Evolutionary conservation across 495 filamentous ascomycete species (phyloP), one percentile per base, ranked within the genome.

Genomic region (Mytilinidion resinicola): DNA sequence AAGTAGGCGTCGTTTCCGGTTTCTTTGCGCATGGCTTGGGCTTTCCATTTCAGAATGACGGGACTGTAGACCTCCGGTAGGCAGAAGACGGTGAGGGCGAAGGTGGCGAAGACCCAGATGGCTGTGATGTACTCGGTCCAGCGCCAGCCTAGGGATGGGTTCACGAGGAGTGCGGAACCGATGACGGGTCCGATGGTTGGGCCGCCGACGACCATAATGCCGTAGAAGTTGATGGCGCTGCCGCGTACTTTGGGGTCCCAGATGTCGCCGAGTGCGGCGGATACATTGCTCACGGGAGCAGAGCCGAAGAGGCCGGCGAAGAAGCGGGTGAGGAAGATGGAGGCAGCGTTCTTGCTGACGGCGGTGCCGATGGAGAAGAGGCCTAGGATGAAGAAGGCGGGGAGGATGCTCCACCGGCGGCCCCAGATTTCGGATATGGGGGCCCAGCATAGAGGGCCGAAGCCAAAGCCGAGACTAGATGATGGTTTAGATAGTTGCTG

Each of bases 181-280:
- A 70, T 67, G 9, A 64, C 48, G 12, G 67, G 67, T 7, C 62
- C 65, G n/a, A 70, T 48, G 9, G 70, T 74, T 25, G 72, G 72
- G 4, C 72, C 74, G 20, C 72, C 72, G 8, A 71, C 67, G 25
- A 74, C 72, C 44, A 60, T 61, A 10, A 75, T 53, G 8, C 69
- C 67, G 56, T 72, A 76, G 52, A 75, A 72, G 19, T 68, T 65
- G 0, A 75, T 62, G 8, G 74, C 73, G 9, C 65, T 69, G 19
- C 74, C 74, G 59, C 74, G 61, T 19, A 56, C 61, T 47, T 66
- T 66, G 2, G 73, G 68, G 30, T 57, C 59, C 55, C 68, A 82
- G 20, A 82, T 76, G 57, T 83, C 80, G 0, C 74, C 78, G 4
- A 82, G 60, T 0, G 75, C 75, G 1, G 75, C 80, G 17, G 50